These are phyloP conservation scores for Didymosphaeria variabile DNA, from an alignment of 2,329 filamentous ascomycete genomes.

Conservation along the genomic window DNA sequence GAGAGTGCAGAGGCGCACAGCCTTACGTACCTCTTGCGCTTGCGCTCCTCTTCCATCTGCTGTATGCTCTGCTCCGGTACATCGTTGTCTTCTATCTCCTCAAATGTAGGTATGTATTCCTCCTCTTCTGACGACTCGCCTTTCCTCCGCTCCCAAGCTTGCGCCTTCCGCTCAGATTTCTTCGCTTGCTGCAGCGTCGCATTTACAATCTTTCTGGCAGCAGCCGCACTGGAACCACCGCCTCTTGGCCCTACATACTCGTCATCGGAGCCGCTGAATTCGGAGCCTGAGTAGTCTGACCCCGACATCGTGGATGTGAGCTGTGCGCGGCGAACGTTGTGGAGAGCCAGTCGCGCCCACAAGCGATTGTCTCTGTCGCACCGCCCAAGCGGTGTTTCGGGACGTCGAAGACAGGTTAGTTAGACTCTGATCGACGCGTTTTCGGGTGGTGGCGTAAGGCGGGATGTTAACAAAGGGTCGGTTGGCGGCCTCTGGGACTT, in stretches of 20 bases:
- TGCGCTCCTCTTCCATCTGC: conserved; percentile 80
- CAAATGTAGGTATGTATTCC: conserved; percentile 34
- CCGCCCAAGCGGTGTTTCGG: background rate
- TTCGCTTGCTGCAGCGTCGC: conserved; percentile 22
- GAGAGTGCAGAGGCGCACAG: background rate
- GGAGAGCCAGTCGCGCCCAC: background rate
- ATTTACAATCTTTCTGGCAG: conserved; percentile 29
- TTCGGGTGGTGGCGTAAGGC: background rate
- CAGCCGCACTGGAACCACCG: conserved; percentile 36
- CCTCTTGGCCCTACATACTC: conserved; percentile 61
- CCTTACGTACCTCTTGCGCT: conserved; percentile 71
- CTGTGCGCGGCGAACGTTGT: conserved; percentile 12
- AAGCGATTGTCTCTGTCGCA: background rate
- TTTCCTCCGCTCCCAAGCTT: conserved; percentile 56
- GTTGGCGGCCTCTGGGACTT: background rate
- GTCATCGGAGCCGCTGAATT: conserved; percentile 69
- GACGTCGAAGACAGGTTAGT: background rate
- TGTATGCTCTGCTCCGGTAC: conserved; percentile 76
- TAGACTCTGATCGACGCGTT: background rate
- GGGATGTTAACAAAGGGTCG: background rate
- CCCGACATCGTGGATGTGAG: conserved; percentile 67
- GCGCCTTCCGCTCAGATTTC: conserved; percentile 49
- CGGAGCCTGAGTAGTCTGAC: conserved; percentile 76
- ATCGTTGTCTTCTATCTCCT: conserved; percentile 76
- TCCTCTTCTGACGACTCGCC: conserved; percentile 18